Evolutionary conservation across 345 rosid species (phyloP).

Genomic region (Xanthoceras sorbifolium): DNA sequence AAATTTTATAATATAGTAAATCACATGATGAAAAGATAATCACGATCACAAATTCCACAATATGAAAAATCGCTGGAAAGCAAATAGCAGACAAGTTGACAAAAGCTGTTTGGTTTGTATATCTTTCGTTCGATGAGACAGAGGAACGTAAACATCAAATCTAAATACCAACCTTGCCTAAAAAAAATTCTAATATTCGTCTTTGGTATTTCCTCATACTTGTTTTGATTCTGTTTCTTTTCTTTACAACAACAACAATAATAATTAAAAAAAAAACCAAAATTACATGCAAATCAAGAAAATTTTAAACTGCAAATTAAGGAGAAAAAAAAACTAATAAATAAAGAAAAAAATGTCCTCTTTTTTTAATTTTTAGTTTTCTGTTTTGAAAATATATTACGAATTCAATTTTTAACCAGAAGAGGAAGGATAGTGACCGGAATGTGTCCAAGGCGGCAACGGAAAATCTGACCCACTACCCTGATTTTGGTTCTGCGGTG

Average conservation of each 20-base stretch:
- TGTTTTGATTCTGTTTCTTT: neutral
- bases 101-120: slow-evolving; percentile 17
- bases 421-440: slow-evolving; percentile 39
- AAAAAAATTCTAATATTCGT: slow-evolving; percentile 17
- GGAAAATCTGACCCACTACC: slow-evolving; percentile 31
- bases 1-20: neutral
- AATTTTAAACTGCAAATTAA: no score
- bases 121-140: slow-evolving; percentile 16
- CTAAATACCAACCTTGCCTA: slow-evolving; percentile 10
- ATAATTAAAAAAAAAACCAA: neutral
- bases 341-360: neutral
- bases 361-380: neutral
- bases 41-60: neutral
- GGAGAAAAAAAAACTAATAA: neutral
- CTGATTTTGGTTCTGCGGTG: slow-evolving; percentile 28
- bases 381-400: neutral
- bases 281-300: slow-evolving; percentile 16
- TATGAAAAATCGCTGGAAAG: no score
- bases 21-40: neutral
- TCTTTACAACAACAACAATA: neutral
- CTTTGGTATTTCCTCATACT: slow-evolving; percentile 14
- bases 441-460: slow-evolving; percentile 36
- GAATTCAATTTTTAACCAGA: slow-evolving; percentile 22
- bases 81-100: slow-evolving; percentile 11
- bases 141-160: slow-evolving; percentile 25